Conservation (phyloP, 306 rosid genomes). For the Corylus americana region DNA sequence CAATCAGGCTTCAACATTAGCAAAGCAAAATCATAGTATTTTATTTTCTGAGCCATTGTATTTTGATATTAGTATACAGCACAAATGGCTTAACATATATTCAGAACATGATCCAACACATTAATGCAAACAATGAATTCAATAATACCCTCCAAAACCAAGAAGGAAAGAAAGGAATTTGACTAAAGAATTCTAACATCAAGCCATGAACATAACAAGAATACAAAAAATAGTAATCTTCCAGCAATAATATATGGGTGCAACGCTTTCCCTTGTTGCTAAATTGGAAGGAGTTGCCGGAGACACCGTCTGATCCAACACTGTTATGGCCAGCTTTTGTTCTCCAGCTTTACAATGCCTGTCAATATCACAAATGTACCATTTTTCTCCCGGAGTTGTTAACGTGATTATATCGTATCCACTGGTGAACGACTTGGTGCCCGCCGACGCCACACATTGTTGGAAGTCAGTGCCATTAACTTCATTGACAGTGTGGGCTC, state of each 20-base stretch:
- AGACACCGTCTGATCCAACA: background rate
- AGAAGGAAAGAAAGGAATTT: too few relatives aligned
- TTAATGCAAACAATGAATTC: too few relatives aligned
- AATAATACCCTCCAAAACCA: too few relatives aligned
- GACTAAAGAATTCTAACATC: too few relatives aligned
- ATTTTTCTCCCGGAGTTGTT: slow-evolving; percentile 40
- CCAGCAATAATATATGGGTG: background rate
- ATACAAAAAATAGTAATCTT: background rate
- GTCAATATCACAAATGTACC: slow-evolving; percentile 47
- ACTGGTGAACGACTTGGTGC: slow-evolving; percentile 18
- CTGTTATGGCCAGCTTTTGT: slow-evolving; percentile 45
- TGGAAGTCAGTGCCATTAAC: slow-evolving; percentile 46
- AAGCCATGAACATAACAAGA: too few relatives aligned
- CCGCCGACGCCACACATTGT: slow-evolving; percentile 27
- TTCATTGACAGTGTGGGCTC: slow-evolving; percentile 37
- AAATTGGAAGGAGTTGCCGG: background rate
- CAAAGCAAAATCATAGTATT: too few relatives aligned
- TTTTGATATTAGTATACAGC: too few relatives aligned
- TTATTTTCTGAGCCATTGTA: too few relatives aligned
- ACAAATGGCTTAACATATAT: too few relatives aligned
- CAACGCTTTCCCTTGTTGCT: background rate
- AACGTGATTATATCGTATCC: slow-evolving; percentile 40
- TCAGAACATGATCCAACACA: too few relatives aligned
- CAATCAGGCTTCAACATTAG: too few relatives aligned
- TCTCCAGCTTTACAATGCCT: slow-evolving; percentile 35